phyloP scores from a whole-genome alignment of 805 yeast genomes.

The Blastobotrys muscicola region DNA sequence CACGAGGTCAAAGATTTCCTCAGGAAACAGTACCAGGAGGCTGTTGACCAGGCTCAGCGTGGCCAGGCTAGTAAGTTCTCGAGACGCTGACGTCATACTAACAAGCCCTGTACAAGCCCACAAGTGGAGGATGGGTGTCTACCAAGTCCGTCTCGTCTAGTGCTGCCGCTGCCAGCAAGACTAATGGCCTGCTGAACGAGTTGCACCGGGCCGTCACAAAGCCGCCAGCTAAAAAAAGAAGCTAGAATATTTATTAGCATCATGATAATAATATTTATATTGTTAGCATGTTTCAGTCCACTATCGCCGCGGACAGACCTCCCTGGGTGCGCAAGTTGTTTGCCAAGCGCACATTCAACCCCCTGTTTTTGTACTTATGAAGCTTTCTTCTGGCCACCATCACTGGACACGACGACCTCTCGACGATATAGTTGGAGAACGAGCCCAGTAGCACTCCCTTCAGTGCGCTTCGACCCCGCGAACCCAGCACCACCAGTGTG shows the following conservation, averaged over 20 bases:
- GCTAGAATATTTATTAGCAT: not conserved
- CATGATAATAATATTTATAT: not conserved
- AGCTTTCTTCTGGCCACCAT: slow-evolving; percentile 71
- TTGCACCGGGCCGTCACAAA: slow-evolving; percentile 3
- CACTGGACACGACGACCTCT: slow-evolving; percentile 64
- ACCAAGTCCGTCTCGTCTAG: not conserved
- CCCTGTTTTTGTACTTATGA: slow-evolving; percentile 55
- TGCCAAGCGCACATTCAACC: slow-evolving; percentile 35
- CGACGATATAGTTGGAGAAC: slow-evolving; percentile 60
- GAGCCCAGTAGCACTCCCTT: slow-evolving; percentile 70
- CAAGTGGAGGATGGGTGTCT: not conserved
- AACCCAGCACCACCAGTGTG: slow-evolving; percentile 65
- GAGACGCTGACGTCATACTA: not conserved
- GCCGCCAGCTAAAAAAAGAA: not conserved
- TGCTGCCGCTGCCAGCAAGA: slow-evolving; percentile 1
- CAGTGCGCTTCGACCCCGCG: slow-evolving; percentile 61
- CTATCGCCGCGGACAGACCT: slow-evolving; percentile 15
- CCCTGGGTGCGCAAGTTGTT: slow-evolving; percentile 25
- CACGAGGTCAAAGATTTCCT: slow-evolving; percentile 12
- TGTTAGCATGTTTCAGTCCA: slow-evolving; percentile 8
- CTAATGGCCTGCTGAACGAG: slow-evolving; percentile 6
- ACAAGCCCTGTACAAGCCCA: slow-evolving; percentile 1
- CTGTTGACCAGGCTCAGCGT: slow-evolving; percentile 2
- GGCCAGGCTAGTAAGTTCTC: slow-evolving; percentile 9
- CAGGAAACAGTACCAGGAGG: slow-evolving; percentile 8